Base-by-base conservation (phyloP, 2,329 filamentous ascomycete species). In the Fusarium sterilihyphosum region DNA sequence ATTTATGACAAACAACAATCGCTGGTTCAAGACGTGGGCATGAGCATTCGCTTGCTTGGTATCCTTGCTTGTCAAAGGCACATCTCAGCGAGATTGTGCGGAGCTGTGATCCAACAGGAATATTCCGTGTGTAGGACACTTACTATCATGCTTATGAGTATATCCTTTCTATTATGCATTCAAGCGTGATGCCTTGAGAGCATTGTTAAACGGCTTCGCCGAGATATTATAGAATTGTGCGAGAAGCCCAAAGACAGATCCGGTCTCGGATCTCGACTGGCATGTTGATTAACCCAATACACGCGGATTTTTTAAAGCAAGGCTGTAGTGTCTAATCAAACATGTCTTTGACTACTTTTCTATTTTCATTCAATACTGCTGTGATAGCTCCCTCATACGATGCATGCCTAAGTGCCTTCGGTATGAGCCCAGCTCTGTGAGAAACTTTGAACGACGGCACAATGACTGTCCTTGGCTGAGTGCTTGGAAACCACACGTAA, bases 61-160 rank as follows among this genome's bases (percentile, higher is more conserved):
- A 29, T 29, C 52, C 52, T 26, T 37, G 65, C 24, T 44, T 56
- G 65, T n/a, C 33, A 37, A 65, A 47, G 24, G 54, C 41, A 70
- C 60, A 70, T 70, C 60, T 54, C 47, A 33, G 63, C 24, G 35
- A 54, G 13, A 22, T 29, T 54, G 35, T 40, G 18, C 10, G 14
- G 54, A 41, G 31, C 22, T n/a, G 50, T 47, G 65, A 69, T 70
- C 49, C 54, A 50, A 67, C 49, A 67, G 47, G 57, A 54, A 68
- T 68, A 57, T 69, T 43, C 41, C 43, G 29, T 53, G 44, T 44
- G 38, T 24, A 20, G 67, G 37, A 26, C 33, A 22, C 40, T 43
- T 41, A 31, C 37, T 38, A 49, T 35, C 40, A 52, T 56, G 24
- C 41, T 58, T 57, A 54, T 44, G n/a, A 35, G 47, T 44, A 31